These are phyloP conservation scores for Cenococcum geophilum DNA, from an alignment of 495 filamentous ascomycete genomes.

Conservation along the genomic window DNA sequence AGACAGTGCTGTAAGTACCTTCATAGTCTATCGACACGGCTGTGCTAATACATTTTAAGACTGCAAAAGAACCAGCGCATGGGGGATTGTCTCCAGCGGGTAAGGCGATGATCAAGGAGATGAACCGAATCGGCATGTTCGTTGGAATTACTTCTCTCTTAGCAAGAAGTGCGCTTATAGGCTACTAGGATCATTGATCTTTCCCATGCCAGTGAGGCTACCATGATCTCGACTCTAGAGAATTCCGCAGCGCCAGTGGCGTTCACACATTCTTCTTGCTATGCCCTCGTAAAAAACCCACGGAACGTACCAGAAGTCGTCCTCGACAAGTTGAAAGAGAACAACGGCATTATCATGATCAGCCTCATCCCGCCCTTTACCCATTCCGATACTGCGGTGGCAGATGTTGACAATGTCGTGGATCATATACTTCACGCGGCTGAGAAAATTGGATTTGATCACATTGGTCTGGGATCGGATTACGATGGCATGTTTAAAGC, in stretches of 20 bases:
- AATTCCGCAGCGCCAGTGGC: constrained; percentile 13
- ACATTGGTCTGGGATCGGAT: constrained; percentile 59
- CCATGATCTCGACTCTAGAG: constrained; percentile 50
- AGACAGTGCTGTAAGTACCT: constrained; percentile 9
- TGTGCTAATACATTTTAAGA: background rate
- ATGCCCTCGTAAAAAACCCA: background rate
- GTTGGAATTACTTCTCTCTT: background rate
- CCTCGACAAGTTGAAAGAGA: constrained; percentile 13
- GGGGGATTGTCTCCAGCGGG: constrained; percentile 9
- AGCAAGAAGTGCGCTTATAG: background rate
- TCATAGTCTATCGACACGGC: too few species aligned
- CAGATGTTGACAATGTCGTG: constrained; percentile 32
- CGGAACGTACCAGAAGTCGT: constrained; percentile 58
- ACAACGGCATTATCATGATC: constrained; percentile 25
- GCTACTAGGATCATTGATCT: constrained; percentile 18
- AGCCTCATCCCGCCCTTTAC: constrained; percentile 13
- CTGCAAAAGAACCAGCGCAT: constrained; percentile 3
- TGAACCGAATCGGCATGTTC: constrained; percentile 25
- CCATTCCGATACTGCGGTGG: background rate
- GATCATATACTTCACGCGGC: constrained; percentile 55
- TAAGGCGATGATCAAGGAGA: constrained; percentile 15
- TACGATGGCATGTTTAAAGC: constrained; percentile 53
- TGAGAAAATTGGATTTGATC: constrained; percentile 50
- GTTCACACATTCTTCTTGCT: constrained; percentile 22
- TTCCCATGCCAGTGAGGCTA: constrained; percentile 44